Base-by-base conservation (phyloP, 768 basidiomycete species). In the Suillus cothurnatus region DNA sequence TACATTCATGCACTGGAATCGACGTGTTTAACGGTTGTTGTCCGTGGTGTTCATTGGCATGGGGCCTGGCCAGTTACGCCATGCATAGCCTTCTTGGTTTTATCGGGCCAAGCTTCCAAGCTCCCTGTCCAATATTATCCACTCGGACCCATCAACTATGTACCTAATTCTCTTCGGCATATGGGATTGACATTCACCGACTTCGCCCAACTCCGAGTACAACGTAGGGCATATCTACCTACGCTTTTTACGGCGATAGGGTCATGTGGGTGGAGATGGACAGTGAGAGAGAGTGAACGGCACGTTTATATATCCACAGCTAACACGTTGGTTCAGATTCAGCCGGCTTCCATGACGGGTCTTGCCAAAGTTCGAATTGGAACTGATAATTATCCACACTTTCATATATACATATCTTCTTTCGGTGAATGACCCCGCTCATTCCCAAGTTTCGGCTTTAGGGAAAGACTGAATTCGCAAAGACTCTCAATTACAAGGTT, bases 281-380 rank as follows among this genome's bases (percentile, higher is more conserved):
- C 17, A 26, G 23, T 61, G 62, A 63, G 62, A 34, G 62, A 63
- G n/a, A 61, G 6, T 28, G 6, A 17, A 19, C n/a, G 15, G 39
- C 59, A 61, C 69, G 58, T 58, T 58, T 39, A 58, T 58, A 58
- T 58, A 19, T 53, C 38, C 57, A 38, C 65, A 57, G 34, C 61
- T 58, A 73, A 64, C 72, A 68, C 71, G 68, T 72, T 72, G 5
- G n/a, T 43, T 61, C 65, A 67, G 36, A n/a, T 62, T 68, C 70
- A 62, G 50, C 26, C 67, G 67, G 72, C 69, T 68, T 69, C 62
- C 53, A 71, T 64, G 64, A 68, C 70, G 67, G 39, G 55, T 38
- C 45, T 28, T 47, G 52, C 41, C 21, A 56, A 45, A 55, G 23
- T 56, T 68, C 60, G 55, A 58, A 63, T 62, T 47, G 21, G 31